Evolutionary conservation across 164 flowering plant species (phyloP).

Genomic region (Piper longum): DNA sequence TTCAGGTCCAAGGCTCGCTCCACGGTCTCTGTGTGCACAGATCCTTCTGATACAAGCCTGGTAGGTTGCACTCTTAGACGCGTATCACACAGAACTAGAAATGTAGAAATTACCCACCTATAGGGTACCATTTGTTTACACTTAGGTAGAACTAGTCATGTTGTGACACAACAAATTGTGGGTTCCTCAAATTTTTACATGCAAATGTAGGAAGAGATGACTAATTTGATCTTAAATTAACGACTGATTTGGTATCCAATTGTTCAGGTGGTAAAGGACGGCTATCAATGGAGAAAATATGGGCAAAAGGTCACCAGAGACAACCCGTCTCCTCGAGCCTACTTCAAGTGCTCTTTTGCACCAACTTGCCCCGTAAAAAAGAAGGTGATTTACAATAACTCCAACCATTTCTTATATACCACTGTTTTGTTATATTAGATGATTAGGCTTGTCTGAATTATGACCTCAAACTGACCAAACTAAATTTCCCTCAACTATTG

Average conservation of each 20-base stretch:
- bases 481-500: neutral
- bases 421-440: neutral
- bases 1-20: constrained; percentile 28
- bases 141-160: too few relatives aligned
- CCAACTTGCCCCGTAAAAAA: constrained; percentile 27
- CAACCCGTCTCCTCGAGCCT: constrained; percentile 32
- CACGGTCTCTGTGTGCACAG: constrained; percentile 21
- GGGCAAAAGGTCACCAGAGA: constrained; percentile 30
- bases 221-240: too few relatives aligned
- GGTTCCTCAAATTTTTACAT: too few relatives aligned
- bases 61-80: constrained; percentile 11
- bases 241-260: too few relatives aligned
- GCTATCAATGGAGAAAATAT: constrained; percentile 34
- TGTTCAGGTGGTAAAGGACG: constrained; percentile 18
- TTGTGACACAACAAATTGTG: too few relatives aligned
- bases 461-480: too few relatives aligned
- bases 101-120: too few relatives aligned
- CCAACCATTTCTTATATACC: neutral
- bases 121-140: too few relatives aligned
- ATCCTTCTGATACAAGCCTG: constrained; percentile 45
- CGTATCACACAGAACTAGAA: too few relatives aligned
- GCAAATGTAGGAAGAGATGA: too few relatives aligned
- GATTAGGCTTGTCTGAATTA: neutral
- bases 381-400: constrained; percentile 12
- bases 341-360: constrained; percentile 26